Percentiles rank a stretch among this genome's conserved stretches.
phyloP scores from a whole-genome alignment of 805 yeast species.

The Myxozyma vanderwaltii region DNA sequence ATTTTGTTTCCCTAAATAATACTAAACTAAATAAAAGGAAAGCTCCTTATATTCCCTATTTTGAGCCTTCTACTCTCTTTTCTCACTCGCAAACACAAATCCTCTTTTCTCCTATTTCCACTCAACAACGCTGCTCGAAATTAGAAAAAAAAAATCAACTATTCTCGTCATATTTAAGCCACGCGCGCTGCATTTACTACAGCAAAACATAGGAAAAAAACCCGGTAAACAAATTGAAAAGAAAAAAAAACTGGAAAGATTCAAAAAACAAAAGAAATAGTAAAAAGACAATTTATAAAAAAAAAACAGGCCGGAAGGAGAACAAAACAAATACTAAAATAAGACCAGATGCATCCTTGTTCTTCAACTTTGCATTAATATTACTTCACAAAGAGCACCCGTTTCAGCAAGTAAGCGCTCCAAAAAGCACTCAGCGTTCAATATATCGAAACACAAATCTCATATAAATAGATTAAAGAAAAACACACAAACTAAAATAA shows the following conservation, averaged over 20 bases:
- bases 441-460: slow-evolving; percentile 1
- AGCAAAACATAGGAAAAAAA: slow-evolving; percentile 12
- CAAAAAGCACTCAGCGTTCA: background rate
- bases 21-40: background rate
- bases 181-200: background rate
- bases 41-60: background rate
- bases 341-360: background rate
- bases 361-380: background rate
- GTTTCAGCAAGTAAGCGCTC: background rate
- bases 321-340: background rate
- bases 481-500: background rate
- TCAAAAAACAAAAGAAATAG: background rate
- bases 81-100: slow-evolving; percentile 5
- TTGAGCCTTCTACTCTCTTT: slow-evolving; percentile 2
- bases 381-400: background rate
- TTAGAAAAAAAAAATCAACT: no score
- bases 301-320: background rate
- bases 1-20: slow-evolving; percentile 3
- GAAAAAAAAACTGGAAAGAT: background rate
- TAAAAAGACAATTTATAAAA: slow-evolving; percentile 1
- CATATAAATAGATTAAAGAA: background rate
- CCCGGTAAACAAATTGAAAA: background rate
- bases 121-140: background rate
- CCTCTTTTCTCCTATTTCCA: slow-evolving; percentile 2
- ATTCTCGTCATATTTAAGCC: no score